Base-by-base conservation (phyloP, 108 stramenopile genomes). In the Mediolabrus comicus region DNA sequence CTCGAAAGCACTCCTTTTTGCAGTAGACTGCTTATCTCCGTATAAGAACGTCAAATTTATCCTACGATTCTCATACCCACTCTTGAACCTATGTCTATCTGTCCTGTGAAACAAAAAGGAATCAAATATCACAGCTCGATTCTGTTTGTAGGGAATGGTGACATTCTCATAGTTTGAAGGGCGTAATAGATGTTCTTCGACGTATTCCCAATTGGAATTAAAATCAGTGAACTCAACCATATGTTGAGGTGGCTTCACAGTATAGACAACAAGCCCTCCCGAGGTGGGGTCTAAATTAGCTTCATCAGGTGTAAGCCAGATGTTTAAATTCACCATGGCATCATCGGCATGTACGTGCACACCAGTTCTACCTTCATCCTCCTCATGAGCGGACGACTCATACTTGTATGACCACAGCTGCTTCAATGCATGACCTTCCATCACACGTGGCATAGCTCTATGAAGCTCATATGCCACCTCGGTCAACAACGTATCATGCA, bases 71-170 rank as follows among this genome's bases (percentile, higher is more conserved):
- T 75, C 39, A 69, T 87, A 90, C 9, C 85, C 83, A 49, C 43
- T 64, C 38, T 59, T 65, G 71, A 87, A 87, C 27, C 52, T 43
- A 59, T 79, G 85, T 3, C 59, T 34, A 59, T 90, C 85, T 11
- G 80, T 84, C 52, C 85, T 72, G 54, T 91, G 87, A 57, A 88
- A 86, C 13, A 91, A 74, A 27, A 84, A 80, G 4, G 83, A 82
- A 65, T 91, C 87, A 79, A 91, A 88, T 41, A 91, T 62, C 0
- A 88, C 84, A 14, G 84, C 84, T 22, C 90, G 79, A 71, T 91
- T 91, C 55, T 72, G 63, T 61, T 69, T 67, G 62, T 81, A 69
- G 24, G 90, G 86, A 30, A 88, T 64, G 11, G 89, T 87, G 4
- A 85, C 80, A 65, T 87, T 86, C 33, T 76, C 88, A 57, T 62